Conservation (phyloP, 2,329 filamentous ascomycete species). For the Fusarium ambrosium region DNA sequence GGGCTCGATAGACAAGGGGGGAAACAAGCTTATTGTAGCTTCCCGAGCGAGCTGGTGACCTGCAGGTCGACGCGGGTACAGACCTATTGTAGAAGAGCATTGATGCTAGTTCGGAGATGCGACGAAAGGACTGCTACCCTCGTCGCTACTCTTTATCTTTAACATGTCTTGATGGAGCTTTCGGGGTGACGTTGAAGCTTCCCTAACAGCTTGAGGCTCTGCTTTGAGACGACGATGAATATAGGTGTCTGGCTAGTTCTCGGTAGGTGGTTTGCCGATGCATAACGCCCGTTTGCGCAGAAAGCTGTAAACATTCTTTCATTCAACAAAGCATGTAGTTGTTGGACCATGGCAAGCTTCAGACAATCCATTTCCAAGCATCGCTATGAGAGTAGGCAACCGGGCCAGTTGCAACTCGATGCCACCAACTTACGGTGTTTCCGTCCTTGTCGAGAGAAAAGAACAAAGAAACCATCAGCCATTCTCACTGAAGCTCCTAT, state of each 20-base stretch:
- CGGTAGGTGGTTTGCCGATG: neutral
- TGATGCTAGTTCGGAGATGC: neutral
- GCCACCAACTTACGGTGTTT: neutral
- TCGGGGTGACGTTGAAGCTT: neutral
- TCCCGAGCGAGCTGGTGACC: neutral
- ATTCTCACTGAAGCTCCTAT: neutral
- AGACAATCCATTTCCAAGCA: neutral
- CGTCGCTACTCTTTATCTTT: neutral
- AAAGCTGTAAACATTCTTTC: neutral
- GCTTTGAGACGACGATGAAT: neutral
- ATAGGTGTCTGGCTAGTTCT: neutral
- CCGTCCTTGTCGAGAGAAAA: neutral
- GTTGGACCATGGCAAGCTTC: neutral
- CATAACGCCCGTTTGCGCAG: neutral
- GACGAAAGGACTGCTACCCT: neutral
- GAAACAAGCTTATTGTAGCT: neutral
- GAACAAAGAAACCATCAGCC: conserved; percentile 19
- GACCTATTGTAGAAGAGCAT: neutral
- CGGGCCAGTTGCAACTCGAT: neutral
- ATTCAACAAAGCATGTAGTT: neutral
- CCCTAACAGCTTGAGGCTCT: neutral
- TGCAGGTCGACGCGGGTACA: neutral
- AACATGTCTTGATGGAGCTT: neutral
- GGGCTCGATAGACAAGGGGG: neutral
- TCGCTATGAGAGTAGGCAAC: neutral